Conservation (phyloP, 257 asterid species). For the Solanum rostratum region DNA sequence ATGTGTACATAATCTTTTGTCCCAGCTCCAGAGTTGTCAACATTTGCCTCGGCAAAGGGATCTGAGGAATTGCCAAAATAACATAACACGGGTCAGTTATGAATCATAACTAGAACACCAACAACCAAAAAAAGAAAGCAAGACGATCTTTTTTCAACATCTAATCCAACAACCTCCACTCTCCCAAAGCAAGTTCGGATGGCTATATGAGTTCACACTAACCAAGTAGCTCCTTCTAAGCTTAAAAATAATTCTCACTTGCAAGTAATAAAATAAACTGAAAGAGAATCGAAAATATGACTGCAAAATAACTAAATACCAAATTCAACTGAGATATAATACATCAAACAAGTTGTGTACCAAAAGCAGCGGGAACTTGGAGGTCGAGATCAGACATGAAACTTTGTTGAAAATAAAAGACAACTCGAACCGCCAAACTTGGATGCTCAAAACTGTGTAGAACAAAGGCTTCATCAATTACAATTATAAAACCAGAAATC, state of each 20-base stretch:
- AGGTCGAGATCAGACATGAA: conserved; percentile 63
- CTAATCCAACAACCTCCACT: neutral
- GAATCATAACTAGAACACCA: neutral
- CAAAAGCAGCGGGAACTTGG: conserved; percentile 44
- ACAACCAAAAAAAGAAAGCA: neutral
- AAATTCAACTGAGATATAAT: neutral
- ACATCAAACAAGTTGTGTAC: conserved; percentile 12
- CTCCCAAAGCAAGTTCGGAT: neutral
- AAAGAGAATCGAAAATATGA: neutral
- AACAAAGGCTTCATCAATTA: neutral
- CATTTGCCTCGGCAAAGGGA: conserved; percentile 74
- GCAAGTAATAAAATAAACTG: neutral
- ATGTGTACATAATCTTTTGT: conserved; percentile 59
- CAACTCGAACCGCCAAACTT: conserved; percentile 4
- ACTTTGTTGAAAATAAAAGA: conserved; percentile 21
- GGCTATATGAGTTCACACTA: neutral
- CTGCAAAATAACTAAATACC: neutral
- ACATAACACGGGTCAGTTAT: neutral
- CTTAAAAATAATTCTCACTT: neutral
- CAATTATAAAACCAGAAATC: neutral
- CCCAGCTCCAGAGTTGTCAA: conserved; percentile 53
- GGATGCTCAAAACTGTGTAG: conserved; percentile 28
- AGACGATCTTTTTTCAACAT: neutral
- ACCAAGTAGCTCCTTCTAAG: neutral
- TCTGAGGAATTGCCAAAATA: conserved; percentile 6